Evolutionary conservation across 768 basidiomycete species (phyloP).

Genomic region (Thelephora aurantiotincta): DNA sequence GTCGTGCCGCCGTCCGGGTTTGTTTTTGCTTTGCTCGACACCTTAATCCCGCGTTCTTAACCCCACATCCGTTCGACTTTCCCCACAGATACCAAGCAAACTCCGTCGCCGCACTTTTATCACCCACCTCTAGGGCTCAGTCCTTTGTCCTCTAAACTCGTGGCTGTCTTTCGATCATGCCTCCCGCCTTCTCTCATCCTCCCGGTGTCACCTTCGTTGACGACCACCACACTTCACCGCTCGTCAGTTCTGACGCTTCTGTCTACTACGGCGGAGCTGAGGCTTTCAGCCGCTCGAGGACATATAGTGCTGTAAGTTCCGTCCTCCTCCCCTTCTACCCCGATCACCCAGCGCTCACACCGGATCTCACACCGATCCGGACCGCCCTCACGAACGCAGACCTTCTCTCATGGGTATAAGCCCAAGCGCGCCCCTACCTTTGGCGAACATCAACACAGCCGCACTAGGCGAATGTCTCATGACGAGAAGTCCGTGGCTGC

Average conservation of each 20-base stretch:
- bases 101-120: too few species aligned
- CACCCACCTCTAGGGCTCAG: too few species aligned
- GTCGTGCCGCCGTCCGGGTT: too few species aligned
- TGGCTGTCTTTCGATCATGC: constrained; percentile 25
- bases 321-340: constrained; percentile 1
- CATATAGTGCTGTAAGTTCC: constrained; percentile 71
- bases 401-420: constrained; percentile 26
- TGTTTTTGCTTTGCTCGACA: too few species aligned
- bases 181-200: constrained; percentile 52
- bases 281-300: constrained; percentile 67
- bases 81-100: too few species aligned
- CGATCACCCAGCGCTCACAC: background rate
- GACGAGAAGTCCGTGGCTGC: constrained; percentile 76
- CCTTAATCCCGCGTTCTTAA: too few species aligned
- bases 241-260: constrained; percentile 53
- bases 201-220: constrained; percentile 52
- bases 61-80: too few species aligned
- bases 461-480: constrained; percentile 77
- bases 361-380: constrained; percentile 1
- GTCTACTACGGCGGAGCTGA: constrained; percentile 78
- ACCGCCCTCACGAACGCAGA: constrained; percentile 9
- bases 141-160: too few species aligned
- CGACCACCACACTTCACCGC: constrained; percentile 29
- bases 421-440: constrained; percentile 61
- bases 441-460: constrained; percentile 59